Evolutionary conservation across 139 green algal species (phyloP).

Genomic region (Chlamydomonas schloesseri): DNA sequence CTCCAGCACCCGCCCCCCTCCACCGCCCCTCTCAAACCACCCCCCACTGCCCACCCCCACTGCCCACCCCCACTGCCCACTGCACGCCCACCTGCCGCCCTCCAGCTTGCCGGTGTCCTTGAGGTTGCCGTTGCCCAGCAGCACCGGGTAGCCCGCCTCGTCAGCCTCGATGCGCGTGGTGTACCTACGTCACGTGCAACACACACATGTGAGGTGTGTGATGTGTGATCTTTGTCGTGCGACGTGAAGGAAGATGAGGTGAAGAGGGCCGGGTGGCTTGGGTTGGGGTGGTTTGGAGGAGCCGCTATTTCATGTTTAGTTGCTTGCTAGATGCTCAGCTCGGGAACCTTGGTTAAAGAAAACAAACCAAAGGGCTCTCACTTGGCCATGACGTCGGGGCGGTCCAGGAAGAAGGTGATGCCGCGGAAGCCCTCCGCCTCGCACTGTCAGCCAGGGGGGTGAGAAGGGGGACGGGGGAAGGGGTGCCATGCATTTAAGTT

Average conservation of each 20-base stretch:
- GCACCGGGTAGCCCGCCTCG: conserved; percentile 92
- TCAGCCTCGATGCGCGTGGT: conserved; percentile 92
- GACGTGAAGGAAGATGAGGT: no score
- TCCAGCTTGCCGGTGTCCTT: conserved; percentile 82
- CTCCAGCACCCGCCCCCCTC: background rate
- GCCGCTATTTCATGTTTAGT: no score
- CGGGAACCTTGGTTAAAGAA: no score
- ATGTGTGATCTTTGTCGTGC: no score
- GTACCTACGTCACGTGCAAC: no score
- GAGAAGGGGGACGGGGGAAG: no score
- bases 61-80: background rate
- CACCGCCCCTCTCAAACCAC: background rate
- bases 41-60: background rate
- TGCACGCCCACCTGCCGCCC: conserved; percentile 57
- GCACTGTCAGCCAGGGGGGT: conserved; percentile 93
- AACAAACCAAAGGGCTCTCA: no score
- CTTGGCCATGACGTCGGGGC: conserved; percentile 77
- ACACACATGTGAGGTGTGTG: no score
- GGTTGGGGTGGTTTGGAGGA: no score
- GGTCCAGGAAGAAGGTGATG: conserved; percentile 98
- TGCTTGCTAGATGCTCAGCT: no score
- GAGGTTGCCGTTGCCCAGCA: conserved; percentile 98
- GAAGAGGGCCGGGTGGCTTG: background rate
- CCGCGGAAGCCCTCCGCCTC: conserved; percentile 98
- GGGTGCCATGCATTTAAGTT: no score